A percentile compares a stretch with the other conserved stretches of the same genome.
Conservation (phyloP, 2,329 filamentous ascomycete genomes). For the Pyricularia sp. region DNA sequence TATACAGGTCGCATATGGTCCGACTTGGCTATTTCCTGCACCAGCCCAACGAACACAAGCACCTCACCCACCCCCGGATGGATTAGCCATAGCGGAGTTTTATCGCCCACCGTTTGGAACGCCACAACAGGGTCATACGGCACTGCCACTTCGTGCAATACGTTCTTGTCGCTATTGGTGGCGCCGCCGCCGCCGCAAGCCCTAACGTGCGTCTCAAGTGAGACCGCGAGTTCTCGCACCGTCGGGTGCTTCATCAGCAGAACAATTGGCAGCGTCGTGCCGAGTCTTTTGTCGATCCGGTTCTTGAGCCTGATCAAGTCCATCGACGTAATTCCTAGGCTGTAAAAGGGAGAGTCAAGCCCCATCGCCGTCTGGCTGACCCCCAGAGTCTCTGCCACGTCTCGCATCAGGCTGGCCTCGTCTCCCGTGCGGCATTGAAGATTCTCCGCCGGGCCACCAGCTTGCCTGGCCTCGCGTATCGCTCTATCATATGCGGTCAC, state of each 20-base stretch:
- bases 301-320: neutral
- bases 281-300: neutral
- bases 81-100: neutral
- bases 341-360: neutral
- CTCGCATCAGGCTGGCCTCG: neutral
- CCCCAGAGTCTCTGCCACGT: neutral
- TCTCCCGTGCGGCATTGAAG: neutral
- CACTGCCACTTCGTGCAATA: neutral
- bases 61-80: neutral
- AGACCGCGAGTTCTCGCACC: neutral
- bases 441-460: neutral
- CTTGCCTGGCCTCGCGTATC: neutral
- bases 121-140: neutral
- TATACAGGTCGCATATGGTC: neutral
- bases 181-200: too few species aligned
- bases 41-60: neutral
- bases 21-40: neutral
- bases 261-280: neutral
- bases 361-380: neutral
- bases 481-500: neutral
- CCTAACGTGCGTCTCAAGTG: neutral
- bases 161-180: neutral
- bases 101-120: neutral
- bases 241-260: neutral
- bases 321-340: neutral